Evolutionary conservation across 306 rosid species (phyloP).

Genomic region (Ammopiptanthus mongolicus): DNA sequence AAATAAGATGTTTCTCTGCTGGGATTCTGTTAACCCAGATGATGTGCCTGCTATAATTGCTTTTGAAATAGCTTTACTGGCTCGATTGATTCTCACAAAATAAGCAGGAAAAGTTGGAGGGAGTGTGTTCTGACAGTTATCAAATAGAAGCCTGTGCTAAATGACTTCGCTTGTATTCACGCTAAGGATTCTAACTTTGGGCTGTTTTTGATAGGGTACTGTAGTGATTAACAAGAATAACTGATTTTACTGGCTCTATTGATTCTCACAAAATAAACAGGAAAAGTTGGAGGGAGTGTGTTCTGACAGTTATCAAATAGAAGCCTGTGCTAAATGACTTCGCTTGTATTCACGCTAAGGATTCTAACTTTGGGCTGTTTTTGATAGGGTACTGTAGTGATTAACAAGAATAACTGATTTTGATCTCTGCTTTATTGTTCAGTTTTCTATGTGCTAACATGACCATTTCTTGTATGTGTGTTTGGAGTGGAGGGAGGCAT

Average conservation of each 20-base stretch:
- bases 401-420: neutral
- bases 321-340: neutral
- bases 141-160: neutral
- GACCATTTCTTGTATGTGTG: neutral
- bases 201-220: neutral
- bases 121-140: neutral
- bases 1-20: neutral
- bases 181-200: neutral
- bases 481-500: neutral
- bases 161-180: neutral
- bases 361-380: neutral
- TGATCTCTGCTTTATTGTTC: conserved; percentile 10
- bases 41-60: neutral
- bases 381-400: neutral
- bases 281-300: neutral
- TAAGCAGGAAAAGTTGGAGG: neutral
- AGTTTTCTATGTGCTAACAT: neutral
- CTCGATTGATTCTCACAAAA: neutral
- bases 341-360: neutral
- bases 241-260: neutral
- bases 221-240: neutral
- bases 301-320: neutral
- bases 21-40: neutral
- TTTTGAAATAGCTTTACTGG: neutral
- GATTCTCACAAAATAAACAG: neutral